Percentiles rank a stretch among this genome's conserved stretches.
Conservation (phyloP, 768 basidiomycete species). For the Rhizopogon vinicolor region DNA sequence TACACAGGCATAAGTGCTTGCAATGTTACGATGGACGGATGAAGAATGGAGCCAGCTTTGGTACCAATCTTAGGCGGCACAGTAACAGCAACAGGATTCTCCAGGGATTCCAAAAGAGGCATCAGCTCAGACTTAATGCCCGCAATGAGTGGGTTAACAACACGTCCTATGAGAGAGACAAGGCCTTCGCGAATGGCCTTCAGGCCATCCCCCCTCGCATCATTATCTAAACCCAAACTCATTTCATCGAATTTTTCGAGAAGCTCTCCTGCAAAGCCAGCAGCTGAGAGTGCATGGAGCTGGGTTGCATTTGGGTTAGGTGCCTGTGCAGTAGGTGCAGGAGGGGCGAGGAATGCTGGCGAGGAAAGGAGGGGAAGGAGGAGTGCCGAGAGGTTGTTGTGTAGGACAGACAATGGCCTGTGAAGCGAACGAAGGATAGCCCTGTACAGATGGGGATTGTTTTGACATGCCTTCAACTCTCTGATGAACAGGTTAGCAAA, state of each 20-base stretch:
- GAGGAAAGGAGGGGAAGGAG: conserved; percentile 66
- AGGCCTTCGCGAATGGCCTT: conserved; percentile 68
- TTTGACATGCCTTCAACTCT: conserved; percentile 61
- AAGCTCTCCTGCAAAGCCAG: conserved; percentile 69
- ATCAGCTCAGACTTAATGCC: conserved; percentile 59
- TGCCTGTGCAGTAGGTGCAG: conserved; percentile 44
- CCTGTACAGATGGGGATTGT: conserved; percentile 59
- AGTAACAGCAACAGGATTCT: conserved; percentile 33
- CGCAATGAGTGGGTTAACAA: conserved; percentile 58
- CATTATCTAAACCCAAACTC: conserved; percentile 55
- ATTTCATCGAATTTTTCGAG: conserved; percentile 67
- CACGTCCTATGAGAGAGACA: conserved; percentile 60
- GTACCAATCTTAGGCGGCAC: conserved; percentile 14
- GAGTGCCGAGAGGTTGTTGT: conserved; percentile 64
- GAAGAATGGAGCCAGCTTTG: conserved; percentile 21
- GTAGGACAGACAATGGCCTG: conserved; percentile 69
- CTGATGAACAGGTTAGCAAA: conserved; percentile 31
- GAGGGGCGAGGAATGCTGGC: conserved; percentile 49
- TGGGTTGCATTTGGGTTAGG: conserved; percentile 63
- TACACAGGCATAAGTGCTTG: conserved; percentile 62
- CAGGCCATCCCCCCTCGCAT: conserved; percentile 63
- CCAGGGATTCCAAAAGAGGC: conserved; percentile 60
- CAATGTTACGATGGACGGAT: conserved; percentile 58
- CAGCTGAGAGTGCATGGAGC: conserved; percentile 63
- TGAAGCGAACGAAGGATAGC: conserved; percentile 73